Evolutionary conservation across 176 grass and related monocot species (phyloP), one percentile per base, ranked within the genome.

Genomic region (Ananas comosus): DNA sequence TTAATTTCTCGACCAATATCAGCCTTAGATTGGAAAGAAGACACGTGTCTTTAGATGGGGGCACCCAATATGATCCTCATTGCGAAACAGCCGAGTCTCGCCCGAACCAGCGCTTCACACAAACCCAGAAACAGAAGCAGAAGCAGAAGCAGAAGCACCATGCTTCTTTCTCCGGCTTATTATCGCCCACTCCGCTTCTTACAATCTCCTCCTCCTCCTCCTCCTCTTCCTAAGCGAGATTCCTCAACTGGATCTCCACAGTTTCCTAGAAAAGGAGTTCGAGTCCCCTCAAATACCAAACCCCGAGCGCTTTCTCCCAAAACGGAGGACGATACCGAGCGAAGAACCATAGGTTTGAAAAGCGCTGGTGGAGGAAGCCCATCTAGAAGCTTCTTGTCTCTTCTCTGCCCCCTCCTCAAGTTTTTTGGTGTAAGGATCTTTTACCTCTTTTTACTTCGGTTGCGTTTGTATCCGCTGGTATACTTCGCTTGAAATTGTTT

Each of bases 401-500:
- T 89, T 24, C 83, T 96, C 27, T 96, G 93, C 51, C 92, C 86
- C 48, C 93, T 97, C 56, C 86, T 97, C 69, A 97, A 85, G 51
- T 74, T 97, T 51, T 67, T 97, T 10, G 86, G 86, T 49, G 89
- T 97, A 97, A 82, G 51, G 54, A 68, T 13, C 17, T 23, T 11
- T 52, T 17, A 7, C 0, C 6, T 16, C 28, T 8, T 51, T 48
- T 19, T 18, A 12, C 13, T 18, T 66, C 53, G 14, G 33, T 75
- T 4, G 1, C 47, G 47, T 76, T 49, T 19, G 7, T 28, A 4
- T 50, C 2, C 13, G 11, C 27, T 18, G 17, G 22, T 23, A 23
- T 23, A 23, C 22, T 23, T 23, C 1, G 22, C 22, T 23, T 1
- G 22, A 23, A 23, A 23, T 23, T 23, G 22, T 23, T 23, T 23